Evolutionary conservation across 2,329 filamentous ascomycete genomes (phyloP).

Genomic region (Trematosphaeria pertusa): DNA sequence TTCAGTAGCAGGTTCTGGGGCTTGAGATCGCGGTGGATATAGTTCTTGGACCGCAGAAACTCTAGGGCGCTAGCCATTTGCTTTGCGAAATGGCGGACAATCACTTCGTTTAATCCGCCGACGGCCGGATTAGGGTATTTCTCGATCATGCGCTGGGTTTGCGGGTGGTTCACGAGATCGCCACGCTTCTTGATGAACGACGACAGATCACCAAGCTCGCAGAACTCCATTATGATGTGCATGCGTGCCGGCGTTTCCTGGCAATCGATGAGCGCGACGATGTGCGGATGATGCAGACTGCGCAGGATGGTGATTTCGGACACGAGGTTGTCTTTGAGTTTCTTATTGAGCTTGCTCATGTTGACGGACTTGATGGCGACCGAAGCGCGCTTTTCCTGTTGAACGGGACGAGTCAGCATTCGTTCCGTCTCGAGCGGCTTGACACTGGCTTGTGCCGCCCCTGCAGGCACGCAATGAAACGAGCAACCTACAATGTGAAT

Average conservation of each 20-base stretch:
- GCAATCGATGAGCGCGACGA: conserved; percentile 94
- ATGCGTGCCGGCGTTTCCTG: conserved; percentile 86
- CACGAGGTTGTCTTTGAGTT: conserved; percentile 94
- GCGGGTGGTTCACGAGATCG: conserved; percentile 77
- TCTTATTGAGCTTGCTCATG: conserved; percentile 87
- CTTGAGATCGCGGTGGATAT: conserved; percentile 96
- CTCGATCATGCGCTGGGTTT: conserved; percentile 86
- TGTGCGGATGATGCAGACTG: conserved; percentile 91
- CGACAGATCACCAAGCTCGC: conserved; percentile 91
- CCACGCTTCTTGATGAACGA: conserved; percentile 95
- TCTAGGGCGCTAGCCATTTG: conserved; percentile 91
- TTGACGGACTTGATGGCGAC: conserved; percentile 98
- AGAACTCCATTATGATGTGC: conserved; percentile 98
- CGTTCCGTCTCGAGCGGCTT: not conserved
- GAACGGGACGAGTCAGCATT: conserved; percentile 26
- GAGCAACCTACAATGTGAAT: conserved; percentile 74
- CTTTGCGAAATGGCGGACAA: conserved; percentile 94
- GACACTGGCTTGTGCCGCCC: no score
- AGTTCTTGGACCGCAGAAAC: conserved; percentile 83
- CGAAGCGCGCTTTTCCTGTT: conserved; percentile 75
- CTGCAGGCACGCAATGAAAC: no score
- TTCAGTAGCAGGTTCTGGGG: conserved; percentile 94
- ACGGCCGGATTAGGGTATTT: conserved; percentile 87
- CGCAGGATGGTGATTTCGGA: conserved; percentile 96
- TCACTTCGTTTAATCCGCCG: conserved; percentile 94